A percentile compares a stretch with the other conserved stretches of the same genome.
Evolutionary conservation across 495 filamentous ascomycete genomes (phyloP).

Genomic region (Penicillium flavigenum): DNA sequence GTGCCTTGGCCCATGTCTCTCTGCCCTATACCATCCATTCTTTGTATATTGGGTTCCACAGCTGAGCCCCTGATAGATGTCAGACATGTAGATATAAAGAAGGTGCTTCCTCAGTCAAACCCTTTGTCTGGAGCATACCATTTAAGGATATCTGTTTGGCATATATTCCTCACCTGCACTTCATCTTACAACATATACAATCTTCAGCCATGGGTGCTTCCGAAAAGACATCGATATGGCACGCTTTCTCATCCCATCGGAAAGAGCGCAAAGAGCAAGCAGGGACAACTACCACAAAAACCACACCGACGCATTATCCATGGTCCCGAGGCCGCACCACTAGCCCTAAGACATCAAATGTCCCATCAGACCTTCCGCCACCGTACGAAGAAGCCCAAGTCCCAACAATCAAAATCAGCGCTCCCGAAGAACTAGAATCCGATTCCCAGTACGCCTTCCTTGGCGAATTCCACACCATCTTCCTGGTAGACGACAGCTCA

Average conservation of each 20-base stretch:
- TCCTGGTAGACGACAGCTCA: constrained; percentile 90
- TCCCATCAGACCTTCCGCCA: constrained; percentile 25
- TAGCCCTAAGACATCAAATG: neutral
- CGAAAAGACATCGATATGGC: constrained; percentile 3
- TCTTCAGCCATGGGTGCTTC: neutral
- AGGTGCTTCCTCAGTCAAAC: neutral
- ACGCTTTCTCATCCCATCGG: neutral
- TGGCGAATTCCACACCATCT: constrained; percentile 81
- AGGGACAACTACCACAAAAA: neutral
- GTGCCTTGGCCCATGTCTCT: neutral
- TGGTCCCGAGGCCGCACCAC: neutral
- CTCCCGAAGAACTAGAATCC: constrained; percentile 1
- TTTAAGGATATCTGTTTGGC: neutral
- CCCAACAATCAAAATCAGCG: constrained; percentile 3
- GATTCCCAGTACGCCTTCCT: constrained; percentile 74
- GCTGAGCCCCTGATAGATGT: neutral
- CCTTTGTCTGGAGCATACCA: constrained; percentile 1
- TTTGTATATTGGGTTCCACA: constrained; percentile 3
- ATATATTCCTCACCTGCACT: neutral
- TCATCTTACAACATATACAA: neutral
- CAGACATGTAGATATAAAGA: constrained; percentile 2
- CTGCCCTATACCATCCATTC: neutral
- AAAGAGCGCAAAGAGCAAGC: constrained; percentile 1
- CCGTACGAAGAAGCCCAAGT: constrained; percentile 25
- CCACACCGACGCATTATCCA: neutral